Evolutionary conservation across 2,329 filamentous ascomycete species (phyloP), one percentile per base, ranked within the genome.

Genomic region (Paecilomyces sp.): DNA sequence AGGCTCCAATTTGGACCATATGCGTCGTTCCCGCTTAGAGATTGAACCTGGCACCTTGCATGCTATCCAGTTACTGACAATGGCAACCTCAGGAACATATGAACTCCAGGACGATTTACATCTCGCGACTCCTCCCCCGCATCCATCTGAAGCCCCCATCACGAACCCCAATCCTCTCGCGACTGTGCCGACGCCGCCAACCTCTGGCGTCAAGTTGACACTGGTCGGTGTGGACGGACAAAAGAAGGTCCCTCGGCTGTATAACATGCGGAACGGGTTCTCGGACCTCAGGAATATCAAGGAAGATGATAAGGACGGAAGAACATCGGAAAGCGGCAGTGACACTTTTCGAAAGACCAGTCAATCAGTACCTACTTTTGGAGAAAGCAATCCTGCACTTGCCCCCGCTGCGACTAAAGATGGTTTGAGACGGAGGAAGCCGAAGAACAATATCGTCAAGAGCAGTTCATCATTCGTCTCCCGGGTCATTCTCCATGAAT

Each of bases 401-500:
- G 79, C 82, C 11, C 72, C 85, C 2, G 80, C 82, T 18, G 82
- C 83, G 57, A 80, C 91, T 69, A 90, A 92, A 68, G 83, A 85
- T 50, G 78, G 79, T 9, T 72, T 80, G 25, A 97, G 97, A 80
- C 84, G 86, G 72, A 85, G 88, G 70, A 99, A 99, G 74, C 94
- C 94, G 2, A 99, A 97, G 82, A 97, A 93, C 76, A 97, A 95
- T 74, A 94, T 99, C 74, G 88, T 93, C 57, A 99, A 99, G 81
- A 97, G 92, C 78, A 97, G 96, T 75, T 99, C 94, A 9, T 96
- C 93, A 0, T 99, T 97, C 71, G 94, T 99, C 31, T 97, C 93
- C n/a, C 82, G 94, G 58, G 93, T 97, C 33, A 96, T 97, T 64
- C 88, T 92, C 15, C 90, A 96, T 69, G 94, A 99, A 68, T 82